A percentile compares a stretch with the other conserved stretches of the same genome.
phyloP scores from a whole-genome alignment of 805 yeast species.

The Starmerella apis region DNA sequence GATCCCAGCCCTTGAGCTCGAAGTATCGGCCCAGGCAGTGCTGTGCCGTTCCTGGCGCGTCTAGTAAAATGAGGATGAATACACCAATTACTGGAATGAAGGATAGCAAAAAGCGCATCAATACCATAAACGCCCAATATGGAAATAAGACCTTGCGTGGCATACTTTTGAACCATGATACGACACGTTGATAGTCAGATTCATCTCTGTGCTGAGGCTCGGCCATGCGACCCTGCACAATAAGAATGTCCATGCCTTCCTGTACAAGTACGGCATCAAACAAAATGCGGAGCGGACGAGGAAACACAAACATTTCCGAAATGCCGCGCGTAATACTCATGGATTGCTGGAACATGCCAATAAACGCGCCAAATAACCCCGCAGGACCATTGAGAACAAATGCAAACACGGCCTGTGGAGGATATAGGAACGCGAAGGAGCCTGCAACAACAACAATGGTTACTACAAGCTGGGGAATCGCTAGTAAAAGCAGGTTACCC shows the following conservation, averaged over 20 bases:
- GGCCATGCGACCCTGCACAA: slow-evolving; percentile 34
- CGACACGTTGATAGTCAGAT: slow-evolving; percentile 32
- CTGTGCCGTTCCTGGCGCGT: slow-evolving; percentile 47
- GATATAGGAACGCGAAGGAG: slow-evolving; percentile 37
- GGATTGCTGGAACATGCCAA: slow-evolving; percentile 38
- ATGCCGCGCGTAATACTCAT: slow-evolving; percentile 37
- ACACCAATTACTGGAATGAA: slow-evolving; percentile 54
- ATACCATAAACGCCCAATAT: slow-evolving; percentile 34
- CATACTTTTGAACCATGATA: slow-evolving; percentile 29
- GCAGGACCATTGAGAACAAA: slow-evolving; percentile 42
- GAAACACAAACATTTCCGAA: slow-evolving; percentile 38
- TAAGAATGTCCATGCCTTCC: slow-evolving; percentile 40
- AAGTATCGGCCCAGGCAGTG: slow-evolving; percentile 48
- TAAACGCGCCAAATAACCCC: slow-evolving; percentile 40
- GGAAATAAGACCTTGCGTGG: slow-evolving; percentile 38
- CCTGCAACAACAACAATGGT: slow-evolving; percentile 33
- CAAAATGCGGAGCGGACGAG: slow-evolving; percentile 38
- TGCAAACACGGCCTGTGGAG: slow-evolving; percentile 37
- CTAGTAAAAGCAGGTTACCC: slow-evolving; percentile 38
- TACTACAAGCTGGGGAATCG: slow-evolving; percentile 39
- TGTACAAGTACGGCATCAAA: slow-evolving; percentile 41
- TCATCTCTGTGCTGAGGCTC: slow-evolving; percentile 25
- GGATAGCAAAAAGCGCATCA: slow-evolving; percentile 35
- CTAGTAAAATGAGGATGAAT: slow-evolving; percentile 39
- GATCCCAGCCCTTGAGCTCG: slow-evolving; percentile 42